Conservation (phyloP, 805 yeast species). For the Zygosaccharomyces bisporus region DNA sequence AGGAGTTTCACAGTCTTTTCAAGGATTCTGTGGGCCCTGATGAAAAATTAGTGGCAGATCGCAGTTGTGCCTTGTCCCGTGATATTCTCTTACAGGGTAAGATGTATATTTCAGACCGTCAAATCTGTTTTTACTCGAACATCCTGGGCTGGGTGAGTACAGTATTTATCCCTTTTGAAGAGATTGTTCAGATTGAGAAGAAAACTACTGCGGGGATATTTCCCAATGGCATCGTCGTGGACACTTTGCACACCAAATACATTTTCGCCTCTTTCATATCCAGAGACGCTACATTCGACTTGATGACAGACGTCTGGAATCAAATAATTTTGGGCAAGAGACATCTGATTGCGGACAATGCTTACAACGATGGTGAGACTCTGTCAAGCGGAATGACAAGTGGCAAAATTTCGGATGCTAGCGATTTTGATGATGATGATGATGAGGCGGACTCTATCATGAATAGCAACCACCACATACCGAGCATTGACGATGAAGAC, state of each 20-base stretch:
- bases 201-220: slow-evolving; percentile 62
- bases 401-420: slow-evolving; percentile 12
- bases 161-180: slow-evolving; percentile 53
- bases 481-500: slow-evolving; percentile 37
- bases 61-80: slow-evolving; percentile 59
- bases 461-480: slow-evolving; percentile 26
- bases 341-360: slow-evolving; percentile 6
- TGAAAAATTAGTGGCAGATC: slow-evolving; percentile 59
- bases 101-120: slow-evolving; percentile 52
- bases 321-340: slow-evolving; percentile 32
- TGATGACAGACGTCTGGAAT: slow-evolving; percentile 62
- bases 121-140: slow-evolving; percentile 61
- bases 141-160: slow-evolving; percentile 65
- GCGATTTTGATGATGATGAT: slow-evolving; percentile 26
- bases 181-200: slow-evolving; percentile 61
- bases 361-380: slow-evolving; percentile 10
- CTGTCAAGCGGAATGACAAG: slow-evolving; percentile 11
- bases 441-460: slow-evolving; percentile 19
- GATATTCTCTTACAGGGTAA: slow-evolving; percentile 69
- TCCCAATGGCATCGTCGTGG: slow-evolving; percentile 64
- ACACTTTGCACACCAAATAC: slow-evolving; percentile 59
- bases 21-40: slow-evolving; percentile 44
- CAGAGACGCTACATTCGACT: slow-evolving; percentile 50
- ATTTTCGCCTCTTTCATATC: slow-evolving; percentile 62
- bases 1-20: slow-evolving; percentile 58